Base-by-base conservation (phyloP, 257 asterid species). In the Rubia yunnanensis region DNA sequence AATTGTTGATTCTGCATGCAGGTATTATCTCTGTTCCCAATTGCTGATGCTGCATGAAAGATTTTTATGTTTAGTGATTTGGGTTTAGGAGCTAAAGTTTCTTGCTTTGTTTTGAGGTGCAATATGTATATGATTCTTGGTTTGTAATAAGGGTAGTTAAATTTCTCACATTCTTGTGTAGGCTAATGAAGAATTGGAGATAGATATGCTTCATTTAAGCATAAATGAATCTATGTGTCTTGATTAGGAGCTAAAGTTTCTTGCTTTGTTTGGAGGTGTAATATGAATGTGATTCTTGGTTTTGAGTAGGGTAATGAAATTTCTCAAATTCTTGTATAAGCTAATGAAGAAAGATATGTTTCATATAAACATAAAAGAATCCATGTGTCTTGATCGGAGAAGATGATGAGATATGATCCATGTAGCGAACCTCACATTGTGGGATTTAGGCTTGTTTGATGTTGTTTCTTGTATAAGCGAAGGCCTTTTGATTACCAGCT, bases 1-100 rank as follows among this genome's bases (percentile, higher is more conserved):
- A 17, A 18, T 60, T 9, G 26, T 60, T 60, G 15, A 30, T 49
- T 20, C 57, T 57, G 60, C 55, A 41, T 63, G 39, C 70, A 56
- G 44, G 44, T 39, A 44, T 39, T 10, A 39, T 11, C 48, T 39
- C 35, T 41, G 38, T 34, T 59, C 66, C 10, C 6, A 32, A 2
- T 3, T 32, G 3, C 36, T 32, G 36, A 2, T 38, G 52, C 28
- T 67, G 60, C 61, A 65, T 28, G 13, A 36, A 10, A 10, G 39
- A 10, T 27, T 2, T 50, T 20, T 0, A 1, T 31, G 14, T 65
- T 8, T 8, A 31, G 62, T 65, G 32, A 23, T 50, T 39, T 36
- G 35, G 64, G 22, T 4, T 28, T 52, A 5, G 68, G 48, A 59
- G 39, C 36, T 18, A 32, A 18, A 59, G 64, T 31, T 31, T 59